A percentile compares a stretch with the other conserved stretches of the same genome.
Evolutionary conservation across 371 early-diverging fungal genomes (phyloP).

Genomic region (Mucor lusitanicus): DNA sequence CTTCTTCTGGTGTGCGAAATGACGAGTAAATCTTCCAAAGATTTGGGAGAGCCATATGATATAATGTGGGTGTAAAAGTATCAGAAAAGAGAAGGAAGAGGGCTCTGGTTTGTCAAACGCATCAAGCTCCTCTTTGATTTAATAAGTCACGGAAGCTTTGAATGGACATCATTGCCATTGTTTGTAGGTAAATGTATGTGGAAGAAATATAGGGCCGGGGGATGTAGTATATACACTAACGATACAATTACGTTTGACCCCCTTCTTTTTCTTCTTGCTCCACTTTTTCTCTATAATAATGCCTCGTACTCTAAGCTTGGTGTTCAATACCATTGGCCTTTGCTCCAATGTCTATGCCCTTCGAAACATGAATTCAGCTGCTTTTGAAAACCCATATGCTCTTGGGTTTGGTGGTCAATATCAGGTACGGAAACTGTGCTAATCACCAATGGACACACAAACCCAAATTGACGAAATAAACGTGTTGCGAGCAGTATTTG

Average conservation of each 20-base stretch:
- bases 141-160: not conserved
- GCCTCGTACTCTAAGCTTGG: slow-evolving; percentile 16
- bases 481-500: slow-evolving; percentile 4
- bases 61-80: not conserved
- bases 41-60: slow-evolving; percentile 65
- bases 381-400: slow-evolving; percentile 41
- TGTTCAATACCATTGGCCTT: slow-evolving; percentile 31
- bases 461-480: not conserved
- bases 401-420: slow-evolving; percentile 48
- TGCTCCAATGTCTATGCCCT: slow-evolving; percentile 34
- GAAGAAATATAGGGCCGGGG: not conserved
- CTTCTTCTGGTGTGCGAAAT: slow-evolving; percentile 78
- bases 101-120: not conserved
- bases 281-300: not conserved
- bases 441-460: not conserved
- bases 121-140: not conserved
- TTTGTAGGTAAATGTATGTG: not conserved
- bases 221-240: not conserved
- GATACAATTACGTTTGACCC: not conserved
- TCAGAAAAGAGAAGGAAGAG: not conserved
- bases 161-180: not conserved
- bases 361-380: slow-evolving; percentile 27
- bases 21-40: slow-evolving; percentile 75
- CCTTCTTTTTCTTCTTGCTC: slow-evolving; percentile 9
- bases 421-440: slow-evolving; percentile 27